A percentile compares a stretch with the other conserved stretches of the same genome.
These are phyloP conservation scores for Globisporangium viniferum DNA, from an alignment of 352 stramenopile species.

Conservation along the genomic window DNA sequence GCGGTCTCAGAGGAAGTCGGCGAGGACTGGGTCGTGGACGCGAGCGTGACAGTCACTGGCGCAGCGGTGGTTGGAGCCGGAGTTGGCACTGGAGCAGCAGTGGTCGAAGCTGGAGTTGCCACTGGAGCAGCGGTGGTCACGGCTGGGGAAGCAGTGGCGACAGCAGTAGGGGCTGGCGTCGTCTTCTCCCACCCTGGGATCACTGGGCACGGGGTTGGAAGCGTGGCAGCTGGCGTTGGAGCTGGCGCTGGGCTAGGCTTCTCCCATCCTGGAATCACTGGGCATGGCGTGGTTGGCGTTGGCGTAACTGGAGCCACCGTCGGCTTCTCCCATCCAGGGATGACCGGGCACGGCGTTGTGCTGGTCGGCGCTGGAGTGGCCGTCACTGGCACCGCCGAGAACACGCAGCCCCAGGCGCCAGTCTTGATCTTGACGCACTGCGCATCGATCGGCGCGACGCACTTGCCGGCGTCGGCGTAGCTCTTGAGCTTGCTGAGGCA, in stretches of 20 bases:
- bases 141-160: background rate
- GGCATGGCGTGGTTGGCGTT: constrained; percentile 9
- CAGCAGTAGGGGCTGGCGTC: constrained; percentile 13
- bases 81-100: background rate
- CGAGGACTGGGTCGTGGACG: constrained; percentile 13
- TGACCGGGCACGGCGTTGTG: constrained; percentile 10
- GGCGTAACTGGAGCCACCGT: constrained; percentile 24
- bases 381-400: constrained; percentile 7
- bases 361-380: constrained; percentile 25
- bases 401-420: constrained; percentile 72
- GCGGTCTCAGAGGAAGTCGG: constrained; percentile 7
- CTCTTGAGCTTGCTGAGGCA: constrained; percentile 57
- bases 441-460: constrained; percentile 48
- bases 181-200: constrained; percentile 19
- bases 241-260: constrained; percentile 17
- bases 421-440: constrained; percentile 62
- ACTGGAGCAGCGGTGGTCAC: constrained; percentile 1
- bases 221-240: background rate
- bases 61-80: constrained; percentile 2
- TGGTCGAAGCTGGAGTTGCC: background rate
- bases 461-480: constrained; percentile 45
- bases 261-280: constrained; percentile 3
- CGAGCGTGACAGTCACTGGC: constrained; percentile 6
- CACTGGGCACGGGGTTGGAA: constrained; percentile 22
- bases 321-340: constrained; percentile 19